These are phyloP conservation scores for Microcos paniculata DNA, from an alignment of 345 rosid genomes.

Conservation along the genomic window DNA sequence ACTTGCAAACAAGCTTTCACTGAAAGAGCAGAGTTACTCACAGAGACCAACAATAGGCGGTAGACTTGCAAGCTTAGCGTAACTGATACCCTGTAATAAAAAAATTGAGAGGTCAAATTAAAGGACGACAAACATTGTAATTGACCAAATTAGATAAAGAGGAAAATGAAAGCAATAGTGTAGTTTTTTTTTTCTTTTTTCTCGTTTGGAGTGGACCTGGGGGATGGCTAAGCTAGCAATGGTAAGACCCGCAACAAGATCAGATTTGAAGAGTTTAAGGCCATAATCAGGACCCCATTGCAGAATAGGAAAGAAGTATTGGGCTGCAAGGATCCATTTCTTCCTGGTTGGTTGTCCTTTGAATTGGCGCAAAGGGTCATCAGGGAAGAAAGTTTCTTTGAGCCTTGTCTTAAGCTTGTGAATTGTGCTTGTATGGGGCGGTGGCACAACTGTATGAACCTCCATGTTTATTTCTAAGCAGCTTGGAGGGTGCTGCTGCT, in stretches of 20 bases:
- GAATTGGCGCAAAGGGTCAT: slow-evolving; percentile 94
- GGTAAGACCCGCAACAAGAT: slow-evolving; percentile 84
- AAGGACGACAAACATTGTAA: background rate
- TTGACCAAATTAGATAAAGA: background rate
- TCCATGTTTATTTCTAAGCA: slow-evolving; percentile 54
- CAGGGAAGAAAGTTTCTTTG: slow-evolving; percentile 91
- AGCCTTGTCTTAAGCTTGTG: slow-evolving; percentile 58
- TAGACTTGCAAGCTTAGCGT: slow-evolving; percentile 89
- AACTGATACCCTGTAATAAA: slow-evolving; percentile 80
- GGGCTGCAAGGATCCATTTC: slow-evolving; percentile 66
- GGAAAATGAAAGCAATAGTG: background rate
- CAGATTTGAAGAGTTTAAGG: slow-evolving; percentile 75
- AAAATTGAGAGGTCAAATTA: slow-evolving; percentile 14
- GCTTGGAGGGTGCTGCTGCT: slow-evolving; percentile 1
- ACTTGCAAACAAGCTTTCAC: background rate
- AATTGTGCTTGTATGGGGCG: slow-evolving; percentile 62
- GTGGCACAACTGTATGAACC: slow-evolving; percentile 68
- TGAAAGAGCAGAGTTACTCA: slow-evolving; percentile 38
- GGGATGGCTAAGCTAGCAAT: slow-evolving; percentile 99
- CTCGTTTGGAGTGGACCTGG: slow-evolving; percentile 45
- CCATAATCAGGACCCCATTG: slow-evolving; percentile 85
- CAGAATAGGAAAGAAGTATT: slow-evolving; percentile 81
- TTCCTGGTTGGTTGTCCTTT: slow-evolving; percentile 57
- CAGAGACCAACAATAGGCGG: slow-evolving; percentile 93
- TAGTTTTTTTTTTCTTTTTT: too few species aligned